Evolutionary conservation across 805 yeast species (phyloP), one percentile per base, ranked within the genome.

Genomic region (Hanseniaspora valbyensis): DNA sequence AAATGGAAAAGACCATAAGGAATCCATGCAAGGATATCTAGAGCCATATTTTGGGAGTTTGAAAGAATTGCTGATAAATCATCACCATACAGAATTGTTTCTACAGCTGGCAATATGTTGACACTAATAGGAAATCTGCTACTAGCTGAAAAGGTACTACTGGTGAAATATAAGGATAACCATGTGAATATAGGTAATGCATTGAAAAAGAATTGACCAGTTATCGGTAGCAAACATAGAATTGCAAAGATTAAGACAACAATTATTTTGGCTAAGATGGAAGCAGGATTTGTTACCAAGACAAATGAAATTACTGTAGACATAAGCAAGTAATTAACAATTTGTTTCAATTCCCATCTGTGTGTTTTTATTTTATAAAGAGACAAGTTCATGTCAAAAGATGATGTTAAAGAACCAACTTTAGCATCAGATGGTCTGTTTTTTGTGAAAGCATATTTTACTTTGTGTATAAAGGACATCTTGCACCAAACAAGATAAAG

Each of bases 1-100:
- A 85, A 90, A 68, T 90, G 98, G 52, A 85, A 71, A 13, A 92
- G 62, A 2, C 98, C 98, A 62, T 90, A 90, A 1, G 98, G 97
- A 36, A 90, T 66, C 96, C 96, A 89, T 3, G 96, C 96, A 44
- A 86, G 58, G n/a, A 89, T 70, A 62, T 89, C 97, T 50, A 85
- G 68, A 6, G 78, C 58, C 2, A 82, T 64, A 54, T 72, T 76
- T 16, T 83, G 80, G 14, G 79, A 71, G 5, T 89, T 76, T 1
- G 96, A 92, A 59, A 88, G 72, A 22, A 89, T 79, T 58, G 83
- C 84, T 49, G 89, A 80, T 59, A 90, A 71, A 66, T 90, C 84
- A 59, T 89, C 95, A 46, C 96, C 96, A 61, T 87, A 89, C 53
- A 90, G 69, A 51, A 89, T 83, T 37, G 96, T 86, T 65, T 89